Conservation (phyloP, 805 yeast genomes). For the Cyberlindnera americana region DNA sequence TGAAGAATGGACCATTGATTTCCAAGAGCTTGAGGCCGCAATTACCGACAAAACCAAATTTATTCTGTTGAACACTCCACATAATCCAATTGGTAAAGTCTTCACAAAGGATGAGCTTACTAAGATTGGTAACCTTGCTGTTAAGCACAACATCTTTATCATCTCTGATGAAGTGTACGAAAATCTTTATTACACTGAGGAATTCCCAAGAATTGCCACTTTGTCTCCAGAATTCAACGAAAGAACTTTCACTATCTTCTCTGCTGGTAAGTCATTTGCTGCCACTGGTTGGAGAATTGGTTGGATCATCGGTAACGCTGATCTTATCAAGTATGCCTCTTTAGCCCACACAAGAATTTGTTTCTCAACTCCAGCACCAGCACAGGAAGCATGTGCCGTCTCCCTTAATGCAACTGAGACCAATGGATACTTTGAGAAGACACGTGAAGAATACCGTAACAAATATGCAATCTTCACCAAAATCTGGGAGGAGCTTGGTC, state of each 20-base stretch:
- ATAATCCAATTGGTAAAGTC: conserved; percentile 93
- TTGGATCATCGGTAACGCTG: conserved; percentile 88
- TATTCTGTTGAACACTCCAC: conserved; percentile 89
- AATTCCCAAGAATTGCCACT: conserved; percentile 81
- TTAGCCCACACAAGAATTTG: conserved; percentile 94
- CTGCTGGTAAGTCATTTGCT: conserved; percentile 98
- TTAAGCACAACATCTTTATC: conserved; percentile 76
- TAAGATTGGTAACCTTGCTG: conserved; percentile 77
- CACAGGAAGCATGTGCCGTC: conserved; percentile 87
- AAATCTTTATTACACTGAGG: conserved; percentile 66
- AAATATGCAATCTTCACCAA: conserved; percentile 72
- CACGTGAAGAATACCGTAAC: conserved; percentile 61
- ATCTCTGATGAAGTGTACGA: conserved; percentile 96
- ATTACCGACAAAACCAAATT: conserved; percentile 76
- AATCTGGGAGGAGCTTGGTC: conserved; percentile 79
- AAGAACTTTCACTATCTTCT: conserved; percentile 86
- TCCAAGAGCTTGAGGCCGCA: conserved; percentile 68
- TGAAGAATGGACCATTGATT: conserved; percentile 83
- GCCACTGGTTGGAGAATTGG: conserved; percentile 99
- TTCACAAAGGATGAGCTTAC: conserved; percentile 72
- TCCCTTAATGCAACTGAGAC: conserved; percentile 63
- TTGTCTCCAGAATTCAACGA: conserved; percentile 73
- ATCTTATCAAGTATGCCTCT: conserved; percentile 72
- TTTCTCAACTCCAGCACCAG: conserved; percentile 85
- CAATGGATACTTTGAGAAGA: conserved; percentile 64